Base-by-base conservation (phyloP, 306 rosid species). In the Delonix regia region DNA sequence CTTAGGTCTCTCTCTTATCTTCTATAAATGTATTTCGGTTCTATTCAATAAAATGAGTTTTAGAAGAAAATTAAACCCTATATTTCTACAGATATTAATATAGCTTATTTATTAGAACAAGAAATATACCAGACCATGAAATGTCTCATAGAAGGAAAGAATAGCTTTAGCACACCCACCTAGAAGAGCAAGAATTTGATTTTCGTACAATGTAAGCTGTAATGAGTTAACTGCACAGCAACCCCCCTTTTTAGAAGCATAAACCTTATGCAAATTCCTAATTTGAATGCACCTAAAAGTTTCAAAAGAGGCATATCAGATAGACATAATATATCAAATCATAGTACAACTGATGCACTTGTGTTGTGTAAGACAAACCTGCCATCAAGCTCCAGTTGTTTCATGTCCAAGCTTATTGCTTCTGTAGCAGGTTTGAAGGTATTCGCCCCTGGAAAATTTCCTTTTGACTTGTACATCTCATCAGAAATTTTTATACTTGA, bases 161-260 rank as follows among this genome's bases (percentile, higher is more conserved):
- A 62, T 30, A 63, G 28, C 66, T 63, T 33, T 66, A 72, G 67
- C 22, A 68, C 38, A 72, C 92, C 59, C 74, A 94, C 99, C 99
- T 77, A 94, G 87, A 87, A 94, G 99, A 76, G 97, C 99, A 82
- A 94, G 95, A 88, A 94, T 90, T 86, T 94, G 99, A 82, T 89
- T 93, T 90, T 94, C 97, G 75, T 94, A 94, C 79, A 94, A 86
- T 57, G 93, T 89, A 81, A 92, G 85, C 80, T 81, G 86, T 69
- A 94, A 87, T 41, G 92, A 85, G 88, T 92, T 88, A 48, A 94
- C 99, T 73, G 99, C 97, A 85, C 93, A 89, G 72, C 89, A 89
- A 77, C 88, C 88, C 71, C 99, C 97, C 86, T 81, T 94, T 77
- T 84, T 89, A 28, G 93, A 82, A 80, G 87, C 90, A 86, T 94